These are phyloP conservation scores for Kalanchoe fedtschenkoi DNA, from an alignment of 164 flowering plant species.

Conservation along the genomic window DNA sequence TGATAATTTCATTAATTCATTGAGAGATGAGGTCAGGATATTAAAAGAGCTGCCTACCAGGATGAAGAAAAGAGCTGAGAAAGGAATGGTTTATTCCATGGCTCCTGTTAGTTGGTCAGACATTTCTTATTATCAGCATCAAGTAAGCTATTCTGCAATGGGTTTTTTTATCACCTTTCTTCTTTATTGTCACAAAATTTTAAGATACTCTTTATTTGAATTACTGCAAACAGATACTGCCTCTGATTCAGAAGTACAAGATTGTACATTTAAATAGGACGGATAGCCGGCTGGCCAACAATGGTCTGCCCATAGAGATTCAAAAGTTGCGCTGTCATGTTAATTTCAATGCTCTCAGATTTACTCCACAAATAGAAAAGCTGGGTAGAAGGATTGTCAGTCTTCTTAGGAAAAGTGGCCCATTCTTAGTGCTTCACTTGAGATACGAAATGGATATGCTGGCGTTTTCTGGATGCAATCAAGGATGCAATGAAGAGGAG, in stretches of 20 bases:
- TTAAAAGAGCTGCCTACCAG: constrained; percentile 75
- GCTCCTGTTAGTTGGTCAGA: constrained; percentile 94
- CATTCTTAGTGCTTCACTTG: constrained; percentile 52
- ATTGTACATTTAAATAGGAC: constrained; percentile 46
- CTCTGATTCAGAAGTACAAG: constrained; percentile 34
- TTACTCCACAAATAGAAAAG: constrained; percentile 43
- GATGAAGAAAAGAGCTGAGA: constrained; percentile 58
- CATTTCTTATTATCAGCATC: constrained; percentile 63
- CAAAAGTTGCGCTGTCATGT: constrained; percentile 50
- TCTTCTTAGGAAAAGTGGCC: constrained; percentile 37
- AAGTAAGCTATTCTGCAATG: constrained; percentile 26
- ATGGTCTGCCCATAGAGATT: constrained; percentile 36
- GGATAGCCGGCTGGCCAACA: constrained; percentile 50
- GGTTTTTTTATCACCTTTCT: background rate
- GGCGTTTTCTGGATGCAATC: constrained; percentile 60
- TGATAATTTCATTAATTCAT: constrained; percentile 76
- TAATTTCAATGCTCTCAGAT: constrained; percentile 36
- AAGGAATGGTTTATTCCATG: constrained; percentile 49
- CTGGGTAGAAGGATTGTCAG: constrained; percentile 36
- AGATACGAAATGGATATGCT: constrained; percentile 69
- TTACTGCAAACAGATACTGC: constrained; percentile 50
- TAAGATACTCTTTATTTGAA: background rate
- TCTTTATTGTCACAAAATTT: background rate
- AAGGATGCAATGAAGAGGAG: constrained; percentile 35
- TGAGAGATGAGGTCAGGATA: constrained; percentile 80